phyloP scores from a whole-genome alignment of 768 basidiomycete species.

The Rossbeevera mucosa region DNA sequence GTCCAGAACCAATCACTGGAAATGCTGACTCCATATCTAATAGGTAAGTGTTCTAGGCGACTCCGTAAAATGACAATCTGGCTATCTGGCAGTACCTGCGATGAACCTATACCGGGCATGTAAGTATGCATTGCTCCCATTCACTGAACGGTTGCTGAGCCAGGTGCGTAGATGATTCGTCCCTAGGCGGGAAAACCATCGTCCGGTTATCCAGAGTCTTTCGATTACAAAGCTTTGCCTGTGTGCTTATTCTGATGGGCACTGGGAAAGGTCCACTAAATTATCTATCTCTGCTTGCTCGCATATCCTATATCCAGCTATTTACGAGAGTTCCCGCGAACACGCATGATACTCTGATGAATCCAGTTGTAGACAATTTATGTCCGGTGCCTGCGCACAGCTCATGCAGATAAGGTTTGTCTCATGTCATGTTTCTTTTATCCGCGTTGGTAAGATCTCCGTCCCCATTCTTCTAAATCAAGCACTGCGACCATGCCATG shows the following conservation, averaged over 20 bases:
- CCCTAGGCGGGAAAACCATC: slow-evolving; percentile 6
- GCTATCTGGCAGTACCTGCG: neutral
- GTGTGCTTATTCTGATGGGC: slow-evolving; percentile 1
- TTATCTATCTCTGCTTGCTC: slow-evolving; percentile 13
- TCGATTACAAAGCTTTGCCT: slow-evolving; percentile 9
- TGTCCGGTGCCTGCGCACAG: slow-evolving; percentile 23
- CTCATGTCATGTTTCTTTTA: slow-evolving; percentile 29
- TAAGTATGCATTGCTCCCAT: neutral
- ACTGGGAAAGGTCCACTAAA: slow-evolving; percentile 19
- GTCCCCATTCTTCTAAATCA: slow-evolving; percentile 17
- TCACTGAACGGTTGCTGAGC: neutral
- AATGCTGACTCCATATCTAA: neutral
- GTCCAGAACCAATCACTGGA: neutral
- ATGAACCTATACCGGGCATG: neutral
- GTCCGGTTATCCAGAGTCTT: slow-evolving; percentile 16
- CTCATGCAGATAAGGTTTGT: slow-evolving; percentile 28
- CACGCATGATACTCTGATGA: slow-evolving; percentile 13
- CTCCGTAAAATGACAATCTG: neutral
- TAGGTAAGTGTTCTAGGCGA: neutral
- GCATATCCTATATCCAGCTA: slow-evolving; percentile 11
- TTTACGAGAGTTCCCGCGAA: slow-evolving; percentile 15
- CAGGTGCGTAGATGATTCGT: slow-evolving; percentile 2
- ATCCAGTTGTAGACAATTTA: slow-evolving; percentile 5
- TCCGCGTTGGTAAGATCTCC: slow-evolving; percentile 24
- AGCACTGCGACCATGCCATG: slow-evolving; percentile 12